Evolutionary conservation across 306 rosid species (phyloP).

Genomic region (Cucumis cinereus): DNA sequence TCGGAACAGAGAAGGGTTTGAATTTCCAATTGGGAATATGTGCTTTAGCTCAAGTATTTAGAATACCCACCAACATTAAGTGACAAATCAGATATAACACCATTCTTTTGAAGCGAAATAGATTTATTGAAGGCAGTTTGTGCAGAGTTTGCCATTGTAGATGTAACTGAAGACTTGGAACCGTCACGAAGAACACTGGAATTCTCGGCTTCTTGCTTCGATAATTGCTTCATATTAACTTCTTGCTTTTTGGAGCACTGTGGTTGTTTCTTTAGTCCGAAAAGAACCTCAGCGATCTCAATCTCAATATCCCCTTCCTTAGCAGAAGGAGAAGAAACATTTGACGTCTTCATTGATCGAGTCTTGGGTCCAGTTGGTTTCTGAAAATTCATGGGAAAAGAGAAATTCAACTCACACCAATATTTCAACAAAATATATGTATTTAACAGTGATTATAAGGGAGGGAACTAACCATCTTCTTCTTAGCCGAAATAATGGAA

Average conservation of each 20-base stretch:
- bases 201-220: conserved; percentile 18
- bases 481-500: conserved; percentile 19
- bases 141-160: not conserved
- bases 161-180: not conserved
- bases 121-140: not conserved
- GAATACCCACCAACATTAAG: conserved; percentile 19
- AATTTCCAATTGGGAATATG: not conserved
- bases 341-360: conserved; percentile 13
- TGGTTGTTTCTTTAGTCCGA: conserved; percentile 32
- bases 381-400: conserved; percentile 19
- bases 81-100: not conserved
- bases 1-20: not conserved
- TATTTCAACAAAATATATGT: not conserved
- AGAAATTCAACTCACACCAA: not conserved
- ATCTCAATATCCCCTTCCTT: conserved; percentile 36
- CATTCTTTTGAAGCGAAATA: conserved; percentile 1
- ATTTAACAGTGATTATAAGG: not conserved
- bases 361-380: conserved; percentile 24
- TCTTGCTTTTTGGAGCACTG: conserved; percentile 21
- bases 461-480: conserved; percentile 34
- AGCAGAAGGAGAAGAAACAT: conserved; percentile 18
- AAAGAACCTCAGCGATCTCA: conserved; percentile 75
- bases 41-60: not conserved
- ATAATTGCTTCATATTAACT: conserved; percentile 7
- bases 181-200: not conserved